Percentiles rank a stretch among this genome's conserved stretches.
Conservation (phyloP, 345 rosid species). For the Euphorbia tirucalli region DNA sequence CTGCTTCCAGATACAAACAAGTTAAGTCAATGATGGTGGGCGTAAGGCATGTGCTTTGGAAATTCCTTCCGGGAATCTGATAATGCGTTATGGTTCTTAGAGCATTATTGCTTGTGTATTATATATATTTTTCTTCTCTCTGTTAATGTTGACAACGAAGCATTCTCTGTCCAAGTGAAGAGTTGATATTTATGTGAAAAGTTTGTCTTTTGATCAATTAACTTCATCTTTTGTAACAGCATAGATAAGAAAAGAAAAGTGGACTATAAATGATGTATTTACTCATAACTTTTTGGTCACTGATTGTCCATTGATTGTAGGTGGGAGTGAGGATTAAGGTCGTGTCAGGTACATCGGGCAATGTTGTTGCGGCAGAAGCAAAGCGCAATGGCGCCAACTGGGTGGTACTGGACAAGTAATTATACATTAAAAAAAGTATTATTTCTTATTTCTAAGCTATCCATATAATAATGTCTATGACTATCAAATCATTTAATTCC, state of each 20-base stretch:
- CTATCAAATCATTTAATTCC: neutral
- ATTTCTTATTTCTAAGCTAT: constrained; percentile 47
- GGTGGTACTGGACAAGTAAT: constrained; percentile 87
- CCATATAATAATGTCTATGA: constrained; percentile 17
- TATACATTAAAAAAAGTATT: constrained; percentile 48
- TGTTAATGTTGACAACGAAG: constrained; percentile 3
- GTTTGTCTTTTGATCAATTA: too few species aligned
- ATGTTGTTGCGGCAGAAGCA: constrained; percentile 63
- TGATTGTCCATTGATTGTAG: constrained; percentile 29
- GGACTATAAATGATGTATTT: neutral
- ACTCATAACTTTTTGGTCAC: neutral
- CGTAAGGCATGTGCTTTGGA: constrained; percentile 12
- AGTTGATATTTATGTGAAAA: too few species aligned
- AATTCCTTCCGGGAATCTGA: neutral
- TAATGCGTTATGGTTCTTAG: neutral
- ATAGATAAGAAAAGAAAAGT: too few species aligned
- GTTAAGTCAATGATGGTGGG: constrained; percentile 22
- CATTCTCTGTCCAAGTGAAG: too few species aligned
- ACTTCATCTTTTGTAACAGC: too few species aligned
- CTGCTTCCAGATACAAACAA: constrained; percentile 23
- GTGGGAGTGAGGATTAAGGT: constrained; percentile 71
- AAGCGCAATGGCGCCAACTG: constrained; percentile 57
- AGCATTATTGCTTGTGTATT: constrained; percentile 15
- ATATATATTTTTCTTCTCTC: neutral
- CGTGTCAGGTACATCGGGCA: constrained; percentile 47